Evolutionary conservation across 768 basidiomycete genomes (phyloP), one percentile per base, ranked within the genome.

Genomic region (Tricholoma hemisulphureum): DNA sequence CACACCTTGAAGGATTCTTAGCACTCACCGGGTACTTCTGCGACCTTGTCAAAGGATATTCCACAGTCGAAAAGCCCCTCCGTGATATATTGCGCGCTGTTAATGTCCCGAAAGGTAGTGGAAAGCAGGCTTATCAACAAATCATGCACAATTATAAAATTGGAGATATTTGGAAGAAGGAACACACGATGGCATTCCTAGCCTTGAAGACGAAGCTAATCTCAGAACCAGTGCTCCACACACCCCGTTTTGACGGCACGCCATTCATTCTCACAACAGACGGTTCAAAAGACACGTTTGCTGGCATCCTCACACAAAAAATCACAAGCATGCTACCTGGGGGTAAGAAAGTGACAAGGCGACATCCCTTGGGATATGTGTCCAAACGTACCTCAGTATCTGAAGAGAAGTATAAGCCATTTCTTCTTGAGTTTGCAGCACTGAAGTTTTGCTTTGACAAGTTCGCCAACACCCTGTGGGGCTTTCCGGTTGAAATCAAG

Each of bases 231-330:
- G 66, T 70, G 1, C 50, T 73, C 0, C 2, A 55, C 6, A 32
- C 61, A 0, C 70, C 74, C 3, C n/a, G 45, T 6, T 75, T 50
- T 18, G 67, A 76, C 37, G 67, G 69, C 4, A 57, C 56, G 6
- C 71, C 63, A 0, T 79, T 79, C 57, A 66, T 76, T 1, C 54
- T 78, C 10, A 77, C 71, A 0, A 71, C 70, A 0, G 76, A 79
- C 58, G 74, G 70, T 0, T 75, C 66, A 29, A 70, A 73, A 53
- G 65, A 64, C 3, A 72, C 71, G 0, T 77, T 76, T 53, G 73
- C 67, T 2, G 75, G 64, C 0, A 59, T 73, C 0, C 60, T 77
- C 2, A 35, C 66, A 1, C 76, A 77, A 55, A 39, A 53, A 2
- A 51, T 65, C 29, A 54, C 56, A 18, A 62, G 60, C 14, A 56